Evolutionary conservation across 441 rosid genomes (phyloP), one percentile per base, ranked within the genome.

Genomic region (Daphne laureola): DNA sequence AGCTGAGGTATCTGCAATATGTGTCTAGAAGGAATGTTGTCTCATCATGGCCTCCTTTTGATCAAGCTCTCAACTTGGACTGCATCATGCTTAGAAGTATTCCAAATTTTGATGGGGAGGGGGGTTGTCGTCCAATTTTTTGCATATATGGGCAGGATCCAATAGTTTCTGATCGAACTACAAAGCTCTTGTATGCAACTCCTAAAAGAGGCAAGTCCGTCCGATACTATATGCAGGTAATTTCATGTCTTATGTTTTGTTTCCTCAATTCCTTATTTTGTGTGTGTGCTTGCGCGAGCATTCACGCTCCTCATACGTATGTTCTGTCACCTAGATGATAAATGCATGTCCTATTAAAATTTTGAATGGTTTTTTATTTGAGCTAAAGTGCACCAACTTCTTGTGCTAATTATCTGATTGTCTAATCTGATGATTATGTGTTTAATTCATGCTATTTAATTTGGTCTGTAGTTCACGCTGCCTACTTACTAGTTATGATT

Each of bases 31-130:
- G 98, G 81, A 88, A 83, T 61, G 75, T 89, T 61, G 87, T 76
- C 68, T 65, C 88, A n/a, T 84, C 89, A 61, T 92, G 96, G 98
- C 98, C 98, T 65, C 96, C 96, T 14, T 40, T 73, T 63, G 90
- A 86, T 66, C 78, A 92, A 72, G 94, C 86, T 62, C 92, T 92
- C 63, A 78, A 78, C 64, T 59, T 84, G 86, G 98, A 89, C 65
- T 89, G 98, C 53, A 64, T 89, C 61, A 89, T 92, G 48, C 73
- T 92, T 51, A 83, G 97, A 68, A 76, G 56, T 64, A 75, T 84
- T 64, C 98, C 96, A 49, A 70, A 83, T 69, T 76, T 84, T 64
- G 84, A 72, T 56, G 82, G 79, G 44, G 78, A 77, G 53, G 96
- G 88, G 51, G 97, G 98, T 4, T 89, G 80, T 57, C 74, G 89